Evolutionary conservation across 768 basidiomycete species (phyloP).

Genomic region (Pisolithus albus): DNA sequence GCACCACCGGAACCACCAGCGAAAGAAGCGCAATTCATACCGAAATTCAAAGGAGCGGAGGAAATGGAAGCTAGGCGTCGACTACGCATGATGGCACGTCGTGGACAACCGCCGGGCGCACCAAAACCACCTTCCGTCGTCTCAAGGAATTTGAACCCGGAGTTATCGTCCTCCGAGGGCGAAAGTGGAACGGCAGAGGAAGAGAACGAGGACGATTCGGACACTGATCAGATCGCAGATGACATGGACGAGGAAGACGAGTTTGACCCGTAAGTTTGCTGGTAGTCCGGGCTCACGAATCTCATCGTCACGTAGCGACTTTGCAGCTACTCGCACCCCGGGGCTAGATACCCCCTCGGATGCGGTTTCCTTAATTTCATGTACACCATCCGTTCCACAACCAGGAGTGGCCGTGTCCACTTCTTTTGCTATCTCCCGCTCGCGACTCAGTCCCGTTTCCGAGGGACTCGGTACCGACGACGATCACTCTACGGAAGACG

Average conservation of each 20-base stretch:
- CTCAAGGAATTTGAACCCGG: slow-evolving; percentile 39
- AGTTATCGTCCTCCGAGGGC: slow-evolving; percentile 45
- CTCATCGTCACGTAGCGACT: slow-evolving; percentile 43
- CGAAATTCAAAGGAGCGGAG: slow-evolving; percentile 76
- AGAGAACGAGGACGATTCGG: slow-evolving; percentile 49
- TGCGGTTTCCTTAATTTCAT: slow-evolving; percentile 51
- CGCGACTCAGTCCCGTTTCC: slow-evolving; percentile 58
- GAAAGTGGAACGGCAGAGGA: slow-evolving; percentile 43
- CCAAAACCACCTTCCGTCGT: slow-evolving; percentile 19
- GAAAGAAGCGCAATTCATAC: slow-evolving; percentile 58
- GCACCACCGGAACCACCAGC: slow-evolving; percentile 31
- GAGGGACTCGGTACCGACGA: slow-evolving; percentile 40
- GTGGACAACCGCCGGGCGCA: slow-evolving; percentile 28
- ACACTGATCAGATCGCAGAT: slow-evolving; percentile 39
- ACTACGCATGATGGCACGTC: slow-evolving; percentile 58
- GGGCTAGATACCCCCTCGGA: slow-evolving; percentile 58
- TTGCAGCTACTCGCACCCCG: slow-evolving; percentile 51
- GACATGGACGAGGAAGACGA: slow-evolving; percentile 65
- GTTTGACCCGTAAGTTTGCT: slow-evolving; percentile 64
- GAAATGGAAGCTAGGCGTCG: slow-evolving; percentile 77
- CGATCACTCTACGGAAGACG: slow-evolving; percentile 18
- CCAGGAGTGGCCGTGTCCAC: background rate
- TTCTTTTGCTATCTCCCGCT: slow-evolving; percentile 21
- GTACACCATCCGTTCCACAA: slow-evolving; percentile 30
- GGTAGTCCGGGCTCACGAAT: background rate